phyloP scores from a whole-genome alignment of 208 protist genomes.

The Leishmania guyanensis region DNA sequence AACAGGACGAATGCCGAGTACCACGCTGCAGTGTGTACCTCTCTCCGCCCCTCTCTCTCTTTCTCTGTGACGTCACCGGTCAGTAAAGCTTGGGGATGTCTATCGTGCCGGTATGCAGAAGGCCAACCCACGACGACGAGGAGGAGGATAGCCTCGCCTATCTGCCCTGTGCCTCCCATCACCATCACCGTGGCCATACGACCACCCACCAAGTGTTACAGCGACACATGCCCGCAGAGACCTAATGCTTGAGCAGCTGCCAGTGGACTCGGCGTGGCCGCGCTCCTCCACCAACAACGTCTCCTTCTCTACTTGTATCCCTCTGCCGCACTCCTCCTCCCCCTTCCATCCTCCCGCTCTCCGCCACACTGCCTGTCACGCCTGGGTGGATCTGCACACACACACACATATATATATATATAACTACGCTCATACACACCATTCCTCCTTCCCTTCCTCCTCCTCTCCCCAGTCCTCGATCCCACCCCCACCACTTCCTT shows the following conservation, averaged over 20 bases:
- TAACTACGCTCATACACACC: background rate
- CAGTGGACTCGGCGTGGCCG: background rate
- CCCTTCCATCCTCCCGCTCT: background rate
- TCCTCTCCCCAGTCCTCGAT: too few species aligned
- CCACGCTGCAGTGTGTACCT: background rate
- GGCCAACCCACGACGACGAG: background rate
- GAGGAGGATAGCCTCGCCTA: background rate
- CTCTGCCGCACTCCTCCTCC: background rate
- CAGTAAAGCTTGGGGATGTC: background rate
- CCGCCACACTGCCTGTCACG: background rate
- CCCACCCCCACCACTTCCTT: background rate
- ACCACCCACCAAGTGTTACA: background rate
- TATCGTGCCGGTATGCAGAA: background rate
- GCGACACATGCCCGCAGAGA: background rate
- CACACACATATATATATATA: background rate
- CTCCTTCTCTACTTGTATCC: background rate
- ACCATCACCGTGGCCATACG: background rate
- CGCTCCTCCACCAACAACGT: background rate
- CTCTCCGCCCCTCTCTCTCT: background rate
- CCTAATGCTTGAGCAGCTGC: background rate
- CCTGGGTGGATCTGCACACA: background rate
- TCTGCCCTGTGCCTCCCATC: background rate
- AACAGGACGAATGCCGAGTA: background rate
- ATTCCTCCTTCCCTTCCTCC: background rate
- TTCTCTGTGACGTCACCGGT: background rate